These are phyloP conservation scores for Serendipita sp. DNA, from an alignment of 768 basidiomycete genomes.

Conservation along the genomic window DNA sequence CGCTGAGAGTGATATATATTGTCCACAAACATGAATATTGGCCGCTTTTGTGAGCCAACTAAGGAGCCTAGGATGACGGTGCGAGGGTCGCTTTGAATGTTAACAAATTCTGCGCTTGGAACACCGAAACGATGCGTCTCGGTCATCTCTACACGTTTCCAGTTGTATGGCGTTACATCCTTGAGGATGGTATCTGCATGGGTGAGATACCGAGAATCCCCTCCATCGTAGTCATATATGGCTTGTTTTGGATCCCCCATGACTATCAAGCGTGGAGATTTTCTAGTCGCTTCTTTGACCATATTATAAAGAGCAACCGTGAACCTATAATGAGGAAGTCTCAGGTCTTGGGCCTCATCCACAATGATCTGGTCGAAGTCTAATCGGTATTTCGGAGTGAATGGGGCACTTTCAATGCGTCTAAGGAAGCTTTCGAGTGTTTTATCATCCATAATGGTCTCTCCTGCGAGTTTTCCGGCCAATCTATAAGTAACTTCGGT, in stretches of 20 bases:
- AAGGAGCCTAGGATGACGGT: neutral
- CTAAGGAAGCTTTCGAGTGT: neutral
- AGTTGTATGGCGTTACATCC: neutral
- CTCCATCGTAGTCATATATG: constrained; percentile 5
- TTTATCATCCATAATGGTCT: neutral
- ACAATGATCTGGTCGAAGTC: constrained; percentile 3
- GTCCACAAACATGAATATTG: neutral
- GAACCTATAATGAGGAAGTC: neutral
- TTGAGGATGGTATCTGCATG: neutral
- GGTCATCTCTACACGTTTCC: neutral
- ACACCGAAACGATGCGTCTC: neutral
- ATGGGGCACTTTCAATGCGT: neutral
- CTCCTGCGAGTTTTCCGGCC: neutral
- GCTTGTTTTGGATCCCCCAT: constrained; percentile 2
- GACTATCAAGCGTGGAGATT: neutral
- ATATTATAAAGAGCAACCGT: neutral
- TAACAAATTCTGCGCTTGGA: neutral
- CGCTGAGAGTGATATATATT: neutral
- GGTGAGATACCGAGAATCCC: neutral
- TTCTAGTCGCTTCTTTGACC: neutral
- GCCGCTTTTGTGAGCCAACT: neutral
- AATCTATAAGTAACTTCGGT: neutral
- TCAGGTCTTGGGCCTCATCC: constrained; percentile 6
- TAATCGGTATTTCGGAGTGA: neutral
- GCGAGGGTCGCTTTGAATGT: neutral